Conservation (phyloP, 257 asterid genomes). For the Solanum lignicaule region DNA sequence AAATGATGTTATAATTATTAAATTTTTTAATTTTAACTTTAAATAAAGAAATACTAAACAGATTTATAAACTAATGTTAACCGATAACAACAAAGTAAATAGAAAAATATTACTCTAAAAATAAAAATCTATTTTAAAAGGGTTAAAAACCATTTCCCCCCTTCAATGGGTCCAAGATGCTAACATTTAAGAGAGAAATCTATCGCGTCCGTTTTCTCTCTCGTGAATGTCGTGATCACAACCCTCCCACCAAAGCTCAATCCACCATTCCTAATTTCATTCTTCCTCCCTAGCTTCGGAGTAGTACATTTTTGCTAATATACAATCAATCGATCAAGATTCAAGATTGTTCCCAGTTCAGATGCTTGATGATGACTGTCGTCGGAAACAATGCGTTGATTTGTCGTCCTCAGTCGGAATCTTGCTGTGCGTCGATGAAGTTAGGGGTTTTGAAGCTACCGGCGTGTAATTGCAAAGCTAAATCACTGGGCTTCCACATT, state of each 20-base stretch:
- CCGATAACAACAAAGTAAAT: too few relatives aligned
- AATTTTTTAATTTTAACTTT: not conserved
- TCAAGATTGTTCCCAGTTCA: not conserved
- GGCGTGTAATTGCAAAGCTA: slow-evolving; percentile 2
- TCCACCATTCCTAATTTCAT: not conserved
- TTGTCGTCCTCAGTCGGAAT: slow-evolving; percentile 9
- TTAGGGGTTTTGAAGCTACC: slow-evolving; percentile 21
- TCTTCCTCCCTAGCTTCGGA: not conserved
- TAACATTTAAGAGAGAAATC: not conserved
- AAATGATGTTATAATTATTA: not conserved
- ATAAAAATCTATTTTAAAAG: not conserved
- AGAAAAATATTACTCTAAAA: not conserved
- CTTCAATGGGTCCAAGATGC: not conserved
- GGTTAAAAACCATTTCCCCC: not conserved
- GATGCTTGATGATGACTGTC: slow-evolving; percentile 29
- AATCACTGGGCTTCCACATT: slow-evolving; percentile 10
- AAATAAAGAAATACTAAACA: not conserved
- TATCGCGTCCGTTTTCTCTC: not conserved
- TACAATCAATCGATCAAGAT: not conserved
- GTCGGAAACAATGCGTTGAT: slow-evolving; percentile 11
- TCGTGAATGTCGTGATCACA: not conserved
- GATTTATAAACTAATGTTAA: not conserved
- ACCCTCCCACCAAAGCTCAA: too few relatives aligned
- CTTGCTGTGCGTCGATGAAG: slow-evolving; percentile 12
- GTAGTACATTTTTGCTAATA: not conserved